Evolutionary conservation across 2,329 filamentous ascomycete genomes (phyloP).

Genomic region (Paracorniculantispora psalliotae): DNA sequence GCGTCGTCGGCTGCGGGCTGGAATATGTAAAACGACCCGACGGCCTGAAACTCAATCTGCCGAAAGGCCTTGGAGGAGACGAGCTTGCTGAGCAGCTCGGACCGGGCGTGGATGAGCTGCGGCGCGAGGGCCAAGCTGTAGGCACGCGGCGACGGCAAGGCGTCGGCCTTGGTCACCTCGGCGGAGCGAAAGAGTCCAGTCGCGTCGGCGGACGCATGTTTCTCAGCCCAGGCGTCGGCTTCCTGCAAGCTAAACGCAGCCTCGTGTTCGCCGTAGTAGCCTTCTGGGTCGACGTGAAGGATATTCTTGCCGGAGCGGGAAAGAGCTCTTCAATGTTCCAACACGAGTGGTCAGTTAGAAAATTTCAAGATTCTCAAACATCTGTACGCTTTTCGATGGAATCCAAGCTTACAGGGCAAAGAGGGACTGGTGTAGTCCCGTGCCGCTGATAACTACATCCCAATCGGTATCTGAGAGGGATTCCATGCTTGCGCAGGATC

Average conservation of each 20-base stretch:
- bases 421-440: conserved; percentile 72
- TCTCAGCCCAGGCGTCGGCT: conserved; percentile 65
- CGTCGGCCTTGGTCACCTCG: conserved; percentile 34
- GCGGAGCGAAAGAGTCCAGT: conserved; percentile 24
- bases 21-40: conserved; percentile 87
- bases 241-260: conserved; percentile 83
- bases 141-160: conserved; percentile 60
- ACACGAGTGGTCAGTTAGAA: conserved; percentile 29
- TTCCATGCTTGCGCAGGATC: conserved; percentile 53
- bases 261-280: conserved; percentile 82
- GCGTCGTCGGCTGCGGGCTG: conserved; percentile 30
- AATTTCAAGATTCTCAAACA: conserved; percentile 14
- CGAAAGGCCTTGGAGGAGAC: conserved; percentile 86
- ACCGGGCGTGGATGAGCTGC: conserved; percentile 80
- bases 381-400: conserved; percentile 21
- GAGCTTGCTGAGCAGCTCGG: conserved; percentile 68
- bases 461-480: conserved; percentile 67
- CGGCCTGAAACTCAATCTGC: conserved; percentile 88
- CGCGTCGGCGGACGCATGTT: conserved; percentile 24
- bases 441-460: conserved; percentile 77
- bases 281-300: conserved; percentile 81
- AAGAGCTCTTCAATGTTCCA: conserved; percentile 62
- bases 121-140: conserved; percentile 84
- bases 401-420: conserved; percentile 64
- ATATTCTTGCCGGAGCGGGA: conserved; percentile 90